Evolutionary conservation across 495 filamentous ascomycete species (phyloP).

Genomic region (Neurospora terricola): DNA sequence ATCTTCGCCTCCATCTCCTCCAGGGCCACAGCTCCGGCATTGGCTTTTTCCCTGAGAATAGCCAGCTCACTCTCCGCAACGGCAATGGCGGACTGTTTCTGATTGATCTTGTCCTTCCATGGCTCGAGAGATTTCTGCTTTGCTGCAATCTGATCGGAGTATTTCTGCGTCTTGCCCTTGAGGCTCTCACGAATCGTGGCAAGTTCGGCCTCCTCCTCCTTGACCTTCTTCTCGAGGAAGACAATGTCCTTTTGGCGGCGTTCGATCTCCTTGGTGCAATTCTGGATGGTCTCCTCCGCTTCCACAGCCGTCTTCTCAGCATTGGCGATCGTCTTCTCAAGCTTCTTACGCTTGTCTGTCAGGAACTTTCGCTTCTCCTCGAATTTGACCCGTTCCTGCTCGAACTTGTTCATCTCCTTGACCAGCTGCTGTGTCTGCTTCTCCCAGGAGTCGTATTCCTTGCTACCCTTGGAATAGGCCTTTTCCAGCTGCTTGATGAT

Average conservation of each 20-base stretch:
- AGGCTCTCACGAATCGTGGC: conserved; percentile 67
- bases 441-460: conserved; percentile 74
- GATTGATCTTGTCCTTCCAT: conserved; percentile 93
- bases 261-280: conserved; percentile 66
- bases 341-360: conserved; percentile 79
- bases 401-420: conserved; percentile 84
- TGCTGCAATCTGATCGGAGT: conserved; percentile 80
- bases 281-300: conserved; percentile 65
- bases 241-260: conserved; percentile 60
- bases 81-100: conserved; percentile 86
- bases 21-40: conserved; percentile 70
- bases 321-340: conserved; percentile 76
- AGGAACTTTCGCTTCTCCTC: conserved; percentile 97
- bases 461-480: conserved; percentile 66
- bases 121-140: conserved; percentile 95
- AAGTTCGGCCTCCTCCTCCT: conserved; percentile 72
- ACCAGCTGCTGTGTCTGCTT: conserved; percentile 67
- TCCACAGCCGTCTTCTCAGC: conserved; percentile 55
- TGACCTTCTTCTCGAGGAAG: conserved; percentile 62
- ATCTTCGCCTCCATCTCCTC: conserved; percentile 81
- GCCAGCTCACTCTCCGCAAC: conserved; percentile 90
- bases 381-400: conserved; percentile 93
- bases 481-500: conserved; percentile 85
- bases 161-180: conserved; percentile 89
- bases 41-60: conserved; percentile 79